Evolutionary conservation across 1,284 basidiomycete genomes (phyloP).

Genomic region (Puccinia sorghi): DNA sequence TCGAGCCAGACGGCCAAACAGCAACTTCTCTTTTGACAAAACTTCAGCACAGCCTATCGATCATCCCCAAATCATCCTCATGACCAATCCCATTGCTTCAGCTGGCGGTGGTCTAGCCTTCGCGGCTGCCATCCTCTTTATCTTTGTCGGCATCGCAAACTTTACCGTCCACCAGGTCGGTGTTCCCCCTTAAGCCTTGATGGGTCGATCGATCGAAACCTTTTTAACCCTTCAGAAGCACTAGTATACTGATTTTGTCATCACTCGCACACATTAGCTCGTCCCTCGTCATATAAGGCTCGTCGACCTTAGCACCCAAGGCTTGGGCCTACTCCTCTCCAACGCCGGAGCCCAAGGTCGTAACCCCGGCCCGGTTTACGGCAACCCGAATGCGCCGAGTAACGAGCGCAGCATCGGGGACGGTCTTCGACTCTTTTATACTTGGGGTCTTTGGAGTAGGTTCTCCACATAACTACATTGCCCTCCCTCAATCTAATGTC

Average conservation of each 20-base stretch:
- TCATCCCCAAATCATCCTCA: slow-evolving; percentile 3
- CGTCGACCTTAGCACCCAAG: slow-evolving; percentile 19
- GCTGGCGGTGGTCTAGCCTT: slow-evolving; percentile 8
- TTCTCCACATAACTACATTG: neutral
- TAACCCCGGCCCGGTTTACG: slow-evolving; percentile 7
- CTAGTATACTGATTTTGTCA: neutral
- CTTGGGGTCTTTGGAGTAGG: slow-evolving; percentile 46
- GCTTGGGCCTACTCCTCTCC: slow-evolving; percentile 16
- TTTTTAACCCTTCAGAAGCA: too few species aligned
- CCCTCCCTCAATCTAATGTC: neutral
- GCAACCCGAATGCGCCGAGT: slow-evolving; percentile 9
- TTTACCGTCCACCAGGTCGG: slow-evolving; percentile 42
- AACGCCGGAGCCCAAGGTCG: neutral
- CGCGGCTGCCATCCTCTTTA: slow-evolving; percentile 37
- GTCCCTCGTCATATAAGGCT: slow-evolving; percentile 38
- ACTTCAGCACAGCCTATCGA: neutral
- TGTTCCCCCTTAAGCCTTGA: neutral
- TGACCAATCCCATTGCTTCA: slow-evolving; percentile 12
- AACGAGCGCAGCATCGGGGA: slow-evolving; percentile 20
- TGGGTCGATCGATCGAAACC: neutral
- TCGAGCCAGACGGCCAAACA: too few species aligned
- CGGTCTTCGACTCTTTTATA: slow-evolving; percentile 37
- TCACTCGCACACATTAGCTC: slow-evolving; percentile 9
- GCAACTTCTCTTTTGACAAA: neutral
- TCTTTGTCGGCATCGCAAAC: slow-evolving; percentile 45